Evolutionary conservation across 345 rosid genomes (phyloP), one percentile per base, ranked within the genome.

Genomic region (Salix viminalis): DNA sequence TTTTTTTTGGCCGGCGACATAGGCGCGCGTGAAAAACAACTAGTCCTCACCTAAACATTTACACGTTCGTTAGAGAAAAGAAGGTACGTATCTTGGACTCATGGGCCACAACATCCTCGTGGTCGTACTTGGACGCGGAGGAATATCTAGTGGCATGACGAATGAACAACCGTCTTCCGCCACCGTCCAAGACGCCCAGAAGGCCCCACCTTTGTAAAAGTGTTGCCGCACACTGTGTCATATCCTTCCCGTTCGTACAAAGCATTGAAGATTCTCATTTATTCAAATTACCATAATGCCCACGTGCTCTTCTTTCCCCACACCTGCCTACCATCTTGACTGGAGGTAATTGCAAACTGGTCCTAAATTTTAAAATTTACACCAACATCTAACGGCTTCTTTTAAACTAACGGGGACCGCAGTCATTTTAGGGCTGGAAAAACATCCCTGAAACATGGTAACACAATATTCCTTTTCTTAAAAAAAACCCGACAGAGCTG

Each of bases 181-280:
- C 74, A 73, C 37, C 69, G 60, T 18, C 79, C 84, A 77, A 18
- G 67, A 65, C 85, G 84, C 78, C n/a, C 79, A 65, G 50, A 69
- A 18, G 23, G 60, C 69, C 37, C 72, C 0, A 42, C 68, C 70
- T 71, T 68, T 71, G 44, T 1, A 18, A 71, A 79, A 58, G 76
- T 6, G 30, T 54, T 58, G 64, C 64, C 62, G 11, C 76, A 69
- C 79, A 58, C 82, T 72, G 83, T 69, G 73, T 41, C 75, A n/a
- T 26, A 3, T n/a, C 61, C 23, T 11, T 7, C 58, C 10, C 1
- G 23, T 39, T 56, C 65, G 7, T 7, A 50, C 46, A 52, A 21
- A 52, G 28, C 52, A 34, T 61, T 26, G 6, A 73, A 70, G 50
- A 75, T 62, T 79, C 79, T 28, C 50, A 1, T 4, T 16, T 2